Evolutionary conservation across 108 stramenopile genomes (phyloP), one percentile per base, ranked within the genome.

Genomic region (Nannochloropsis gaditana): DNA sequence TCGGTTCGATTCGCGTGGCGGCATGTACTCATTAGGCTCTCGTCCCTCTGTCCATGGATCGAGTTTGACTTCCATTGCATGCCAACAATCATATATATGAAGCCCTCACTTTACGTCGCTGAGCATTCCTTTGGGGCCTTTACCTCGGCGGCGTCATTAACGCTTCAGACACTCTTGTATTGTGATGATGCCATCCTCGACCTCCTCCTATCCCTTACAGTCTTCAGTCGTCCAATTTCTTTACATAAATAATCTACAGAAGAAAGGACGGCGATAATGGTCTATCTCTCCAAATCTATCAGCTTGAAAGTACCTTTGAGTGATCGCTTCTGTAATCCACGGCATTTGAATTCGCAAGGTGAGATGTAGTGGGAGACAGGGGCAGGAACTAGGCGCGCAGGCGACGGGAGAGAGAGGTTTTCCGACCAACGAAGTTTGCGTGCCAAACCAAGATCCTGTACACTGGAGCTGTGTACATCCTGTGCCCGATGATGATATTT

Each of bases 111-210:
- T 73, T 73, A 73, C 59, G 59, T n/a, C 15, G 59, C 59, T n/a
- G n/a, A n/a, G 59, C 59, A n/a, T n/a, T 73, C 59, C 59, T 73
- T 73, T 73, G 19, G 59, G 59, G n/a, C 15, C 59, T 5, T n/a
- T 73, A 73, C 59, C 59, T 73, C n/a, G 59, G 59, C 59, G 59
- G 59, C 59, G 59, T 73, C 59, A 73, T 73, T 73, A 73, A 73
- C 3, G 59, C 59, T 73, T 73, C 59, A 73, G 59, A 73, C 59
- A 73, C n/a, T 73, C 59, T n/a, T 73, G 15, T 73, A 15, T 73
- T 73, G n/a, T 50, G 31, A 31, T 31, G 31, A 31, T 31, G 31
- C 47, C 47, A 50, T 73, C 59, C n/a, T 73, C n/a, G 59, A 8
- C 59, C 8, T 73, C 59, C 59, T 73, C 59, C 59, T 50, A 50